Base-by-base conservation (phyloP, 164 flowering plant genomes). In the Tetracentron sinense region DNA sequence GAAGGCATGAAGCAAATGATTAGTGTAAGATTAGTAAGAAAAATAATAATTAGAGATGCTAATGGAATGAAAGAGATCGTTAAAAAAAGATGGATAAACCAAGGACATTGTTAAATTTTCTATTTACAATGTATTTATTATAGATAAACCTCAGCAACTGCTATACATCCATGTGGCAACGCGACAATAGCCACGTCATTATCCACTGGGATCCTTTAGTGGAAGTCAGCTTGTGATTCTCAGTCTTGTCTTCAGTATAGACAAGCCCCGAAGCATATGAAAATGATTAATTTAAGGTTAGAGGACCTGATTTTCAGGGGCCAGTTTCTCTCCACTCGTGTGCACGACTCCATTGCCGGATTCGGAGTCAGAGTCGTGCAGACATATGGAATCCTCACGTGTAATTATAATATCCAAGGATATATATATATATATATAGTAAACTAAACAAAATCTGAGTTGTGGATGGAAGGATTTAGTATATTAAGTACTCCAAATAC, bases 291-390 rank as follows among this genome's bases (percentile, higher is more conserved):
- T 26, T 42, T 55, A 63, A 54, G 48, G 16, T 46, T 42, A 62
- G 23, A 19, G 20, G 3, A 26, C 60, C 70, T 23, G 68, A 62
- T 42, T 68, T 75, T 48, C 23, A 33, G 70, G 69, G 58, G 21
- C 62, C 58, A 53, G 56, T 25, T 53, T 54, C 60, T n/a, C n/a
- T n/a, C n/a, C n/a, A 60, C 76, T 69, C 74, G 61, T 73, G 72
- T 66, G 72, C 82, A 72, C 77, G 73, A 75, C n/a, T 54, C 38
- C 42, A 58, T 59, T 64, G 66, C 62, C 58, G 42, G 64, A 20
- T 0, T 51, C 20, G 7, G 7, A 38, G 8, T 38, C 44, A 38
- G 44, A 38, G 8, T 38, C 44, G 21, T 20, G 8, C 20, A 23
- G 23, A 21, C n/a, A 5, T 10, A 27, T 56, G 19, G 19, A 56